Base-by-base conservation (phyloP, 2,329 filamentous ascomycete species). In the Malbranchea zuffiana region DNA sequence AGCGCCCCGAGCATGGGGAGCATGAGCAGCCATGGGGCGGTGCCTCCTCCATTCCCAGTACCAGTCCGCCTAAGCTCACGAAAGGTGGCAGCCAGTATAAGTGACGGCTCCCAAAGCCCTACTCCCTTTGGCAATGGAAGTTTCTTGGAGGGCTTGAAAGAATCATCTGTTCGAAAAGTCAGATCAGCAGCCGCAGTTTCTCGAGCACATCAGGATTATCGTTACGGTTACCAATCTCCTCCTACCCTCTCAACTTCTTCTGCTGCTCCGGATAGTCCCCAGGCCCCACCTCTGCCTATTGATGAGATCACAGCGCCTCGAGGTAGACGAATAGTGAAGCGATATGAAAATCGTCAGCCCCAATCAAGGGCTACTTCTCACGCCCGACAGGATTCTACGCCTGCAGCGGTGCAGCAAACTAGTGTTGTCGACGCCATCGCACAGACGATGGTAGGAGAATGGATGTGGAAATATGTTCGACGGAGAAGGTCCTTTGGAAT, bases 341-440 rank as follows among this genome's bases (percentile, higher is more conserved):
- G 47, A 37, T 48, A 46, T 11, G 48, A 47, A 15, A 48, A 50
- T 26, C 51, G 50, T 12, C 35, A 51, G 15, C 39, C 39, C 4
- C 46, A 48, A 1, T 49, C 57, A 29, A 50, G 49, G 16, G 45
- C 47, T 6, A 24, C 52, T 41, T 43, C 46, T 21, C 59, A 62
- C 37, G 51, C 57, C 23, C 53, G 60, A 32, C 47, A 57, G 6
- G 68, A 68, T 26, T 79, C 72, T 3, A 65, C 70, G 37, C 69
- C 66, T 27, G 77, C 70, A 47, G 64, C 68, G 7, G 70, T 74
- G 19, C 79, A 85, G 47, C 74, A 79, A 28, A 80, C 80, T 0
- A 81, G 78, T 29, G 84, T 96, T 10, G 88, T 98, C 4, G 90
- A 96, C 62, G 86, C 90, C 3, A 96, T 98, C 58, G 87, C 90